Percentiles rank a stretch among this genome's conserved stretches.
Evolutionary conservation across 345 rosid species (phyloP).

Genomic region (Adansonia digitata): DNA sequence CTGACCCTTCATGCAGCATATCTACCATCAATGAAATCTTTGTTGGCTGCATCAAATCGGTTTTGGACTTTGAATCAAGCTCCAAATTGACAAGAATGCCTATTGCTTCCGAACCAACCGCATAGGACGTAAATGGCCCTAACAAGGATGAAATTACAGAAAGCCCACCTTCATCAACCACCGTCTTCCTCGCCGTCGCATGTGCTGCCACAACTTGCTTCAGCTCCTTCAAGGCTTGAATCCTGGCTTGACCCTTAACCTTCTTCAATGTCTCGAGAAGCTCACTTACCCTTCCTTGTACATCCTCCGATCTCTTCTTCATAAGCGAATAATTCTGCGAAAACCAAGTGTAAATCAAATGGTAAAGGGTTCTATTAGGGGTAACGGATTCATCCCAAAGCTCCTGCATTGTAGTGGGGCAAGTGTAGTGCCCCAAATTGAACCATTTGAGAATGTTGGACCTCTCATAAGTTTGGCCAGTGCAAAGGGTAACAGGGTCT

Average conservation of each 20-base stretch:
- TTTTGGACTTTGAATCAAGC: slow-evolving; percentile 47
- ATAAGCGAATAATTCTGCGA: slow-evolving; percentile 49
- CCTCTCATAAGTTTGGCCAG: slow-evolving; percentile 73
- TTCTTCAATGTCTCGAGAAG: slow-evolving; percentile 49
- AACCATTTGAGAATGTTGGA: slow-evolving; percentile 70
- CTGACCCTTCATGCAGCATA: slow-evolving; percentile 61
- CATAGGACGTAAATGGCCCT: slow-evolving; percentile 67
- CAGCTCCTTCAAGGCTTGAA: slow-evolving; percentile 58
- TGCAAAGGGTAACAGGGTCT: slow-evolving; percentile 74
- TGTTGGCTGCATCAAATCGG: slow-evolving; percentile 59
- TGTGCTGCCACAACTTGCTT: slow-evolving; percentile 48
- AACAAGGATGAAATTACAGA: slow-evolving; percentile 39
- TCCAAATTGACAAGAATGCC: slow-evolving; percentile 61
- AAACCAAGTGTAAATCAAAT: slow-evolving; percentile 65
- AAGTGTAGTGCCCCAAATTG: slow-evolving; percentile 54
- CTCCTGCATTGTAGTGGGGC: slow-evolving; percentile 80
- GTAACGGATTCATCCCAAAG: slow-evolving; percentile 65
- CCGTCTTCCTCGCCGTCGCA: slow-evolving; percentile 43
- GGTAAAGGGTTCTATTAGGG: slow-evolving; percentile 57
- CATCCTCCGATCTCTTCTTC: slow-evolving; percentile 70
- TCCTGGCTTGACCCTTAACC: slow-evolving; percentile 63
- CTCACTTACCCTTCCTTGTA: slow-evolving; percentile 58
- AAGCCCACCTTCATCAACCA: slow-evolving; percentile 55
- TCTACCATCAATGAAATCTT: slow-evolving; percentile 58
- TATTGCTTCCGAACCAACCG: slow-evolving; percentile 63